Base-by-base conservation (phyloP, 164 flowering plant genomes). In the Berberis thunbergii region DNA sequence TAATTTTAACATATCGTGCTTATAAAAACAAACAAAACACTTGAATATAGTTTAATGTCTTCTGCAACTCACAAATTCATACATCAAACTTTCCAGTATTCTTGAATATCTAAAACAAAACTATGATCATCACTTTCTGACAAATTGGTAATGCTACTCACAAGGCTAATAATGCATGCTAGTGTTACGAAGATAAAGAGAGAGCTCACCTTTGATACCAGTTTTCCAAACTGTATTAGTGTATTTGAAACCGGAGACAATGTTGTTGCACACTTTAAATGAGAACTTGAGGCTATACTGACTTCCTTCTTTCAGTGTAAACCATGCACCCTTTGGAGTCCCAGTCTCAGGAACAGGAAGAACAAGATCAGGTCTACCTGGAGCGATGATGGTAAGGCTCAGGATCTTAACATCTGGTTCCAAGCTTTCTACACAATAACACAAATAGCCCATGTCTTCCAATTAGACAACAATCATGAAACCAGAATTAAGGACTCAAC, bases 321-420 rank as follows among this genome's bases (percentile, higher is more conserved):
- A 46, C 49, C 49, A 46, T 46, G 8, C 4, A 4, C 49, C 49
- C 49, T 46, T 46, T 4, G 49, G 4, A 46, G 4, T 46, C 8
- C 49, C 49, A 46, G 49, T 8, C 8, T 46, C 49, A 8, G 49
- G 49, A 46, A 46, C 8, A 4, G 8, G 4, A 46, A 46, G 49
- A 46, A 46, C 49, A 46, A 46, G 49, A 46, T 46, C 49, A 46
- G 49, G 49, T 46, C 8, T 46, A 46, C 49, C 49, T 54, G 84
- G 85, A 8, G 86, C 75, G 26, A 75, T 9, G 55, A 86, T 83
- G 11, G 88, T 64, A 56, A 83, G 76, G 54, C 82, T 75, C 12
- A 75, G 49, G 62, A 86, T 72, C 75, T 73, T 76, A 48, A 86
- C 91, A 43, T 83, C 86, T 45, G 91, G 83, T 26, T 84, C 87